These are phyloP conservation scores for Kazachstania taianensis DNA, from an alignment of 805 yeast genomes.

Conservation along the genomic window DNA sequence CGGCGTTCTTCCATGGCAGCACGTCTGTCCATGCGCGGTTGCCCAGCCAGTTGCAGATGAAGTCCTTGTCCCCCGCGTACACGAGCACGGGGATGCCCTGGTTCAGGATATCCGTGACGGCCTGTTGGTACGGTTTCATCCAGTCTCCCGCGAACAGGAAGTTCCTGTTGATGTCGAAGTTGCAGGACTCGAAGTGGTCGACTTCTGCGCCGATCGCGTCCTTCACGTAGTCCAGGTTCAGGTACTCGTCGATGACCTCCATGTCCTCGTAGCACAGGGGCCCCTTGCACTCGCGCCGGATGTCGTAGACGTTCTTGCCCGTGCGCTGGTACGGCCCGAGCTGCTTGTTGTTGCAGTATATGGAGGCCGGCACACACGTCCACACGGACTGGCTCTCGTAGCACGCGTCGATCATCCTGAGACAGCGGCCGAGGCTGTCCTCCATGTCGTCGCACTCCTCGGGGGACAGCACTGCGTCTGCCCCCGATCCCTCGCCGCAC, in stretches of 20 bases:
- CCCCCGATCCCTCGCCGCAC: constrained; percentile 77
- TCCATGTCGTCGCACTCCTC: constrained; percentile 70
- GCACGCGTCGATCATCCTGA: constrained; percentile 64
- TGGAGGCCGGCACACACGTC: constrained; percentile 83
- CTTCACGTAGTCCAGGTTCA: constrained; percentile 69
- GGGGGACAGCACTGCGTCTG: constrained; percentile 62
- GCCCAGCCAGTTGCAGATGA: constrained; percentile 95
- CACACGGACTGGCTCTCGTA: constrained; percentile 64
- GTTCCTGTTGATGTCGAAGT: constrained; percentile 65
- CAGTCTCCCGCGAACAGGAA: constrained; percentile 84
- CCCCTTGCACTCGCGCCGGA: constrained; percentile 64
- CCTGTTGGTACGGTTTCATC: constrained; percentile 79
- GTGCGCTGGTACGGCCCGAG: constrained; percentile 74
- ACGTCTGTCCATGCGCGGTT: constrained; percentile 77
- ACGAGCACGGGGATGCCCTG: constrained; percentile 69
- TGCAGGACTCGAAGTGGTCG: constrained; percentile 64
- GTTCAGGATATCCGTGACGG: constrained; percentile 63
- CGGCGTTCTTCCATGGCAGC: constrained; percentile 55
- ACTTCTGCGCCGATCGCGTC: constrained; percentile 87
- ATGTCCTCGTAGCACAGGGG: constrained; percentile 71
- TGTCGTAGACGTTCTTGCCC: constrained; percentile 86
- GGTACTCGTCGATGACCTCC: constrained; percentile 63
- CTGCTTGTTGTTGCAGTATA: constrained; percentile 81
- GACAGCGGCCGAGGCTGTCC: constrained; percentile 65
- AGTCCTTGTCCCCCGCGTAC: constrained; percentile 94